phyloP scores from a whole-genome alignment of 306 rosid genomes.

The Aeschynomene evenia region DNA sequence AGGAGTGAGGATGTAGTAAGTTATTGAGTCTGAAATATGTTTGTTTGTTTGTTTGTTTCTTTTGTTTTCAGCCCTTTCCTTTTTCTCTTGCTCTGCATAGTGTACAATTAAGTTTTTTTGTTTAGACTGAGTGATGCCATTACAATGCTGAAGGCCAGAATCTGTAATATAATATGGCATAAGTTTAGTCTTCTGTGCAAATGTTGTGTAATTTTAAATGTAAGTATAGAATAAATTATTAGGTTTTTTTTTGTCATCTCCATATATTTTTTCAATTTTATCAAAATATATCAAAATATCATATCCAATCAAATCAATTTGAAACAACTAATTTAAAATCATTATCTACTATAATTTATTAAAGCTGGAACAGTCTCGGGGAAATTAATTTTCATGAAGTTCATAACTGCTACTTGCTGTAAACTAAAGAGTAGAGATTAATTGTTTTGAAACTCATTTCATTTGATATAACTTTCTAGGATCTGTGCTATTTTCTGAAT shows the following conservation, averaged over 20 bases:
- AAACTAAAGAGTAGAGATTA: no score
- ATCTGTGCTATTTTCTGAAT: no score
- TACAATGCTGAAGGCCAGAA: slow-evolving; percentile 20
- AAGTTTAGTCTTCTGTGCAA: slow-evolving; percentile 35
- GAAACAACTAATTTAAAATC: no score
- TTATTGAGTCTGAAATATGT: slow-evolving; percentile 31
- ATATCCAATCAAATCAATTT: no score
- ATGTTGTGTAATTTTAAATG: slow-evolving; percentile 34
- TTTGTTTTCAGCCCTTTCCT: slow-evolving; percentile 1
- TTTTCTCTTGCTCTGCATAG: slow-evolving; percentile 3
- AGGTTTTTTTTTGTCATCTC: neutral
- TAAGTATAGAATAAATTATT: slow-evolving; percentile 37
- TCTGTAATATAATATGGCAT: slow-evolving; percentile 32
- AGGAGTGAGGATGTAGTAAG: slow-evolving; percentile 25
- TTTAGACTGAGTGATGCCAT: slow-evolving; percentile 32
- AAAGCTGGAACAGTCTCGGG: no score
- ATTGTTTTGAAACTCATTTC: no score
- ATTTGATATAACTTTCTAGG: no score
- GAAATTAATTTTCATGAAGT: no score
- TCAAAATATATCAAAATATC: no score
- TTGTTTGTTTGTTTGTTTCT: slow-evolving; percentile 22
- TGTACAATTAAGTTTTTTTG: slow-evolving; percentile 33
- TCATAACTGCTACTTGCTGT: no score
- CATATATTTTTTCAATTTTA: no score
- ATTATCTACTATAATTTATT: no score